Evolutionary conservation across 73 alveolate species (phyloP).

Genomic region (Paramecium octaurelia): DNA sequence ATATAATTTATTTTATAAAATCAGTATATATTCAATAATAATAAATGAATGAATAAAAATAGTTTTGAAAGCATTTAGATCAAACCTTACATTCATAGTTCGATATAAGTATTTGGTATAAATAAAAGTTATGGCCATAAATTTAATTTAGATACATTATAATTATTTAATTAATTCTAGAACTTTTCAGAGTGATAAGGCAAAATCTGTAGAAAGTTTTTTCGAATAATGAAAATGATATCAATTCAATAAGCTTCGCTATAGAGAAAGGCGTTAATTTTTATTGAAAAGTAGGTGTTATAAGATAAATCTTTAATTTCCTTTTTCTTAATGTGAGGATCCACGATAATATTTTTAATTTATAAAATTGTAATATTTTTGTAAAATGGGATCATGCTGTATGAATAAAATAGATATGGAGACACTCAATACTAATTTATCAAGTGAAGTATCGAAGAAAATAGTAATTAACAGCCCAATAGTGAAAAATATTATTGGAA

Average conservation of each 20-base stretch:
- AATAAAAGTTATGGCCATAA: not conserved
- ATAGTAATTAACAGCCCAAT: not conserved
- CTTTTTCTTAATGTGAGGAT: not conserved
- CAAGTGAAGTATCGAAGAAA: not conserved
- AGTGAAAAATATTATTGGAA: not conserved
- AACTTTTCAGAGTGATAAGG: not conserved
- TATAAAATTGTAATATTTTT: not conserved
- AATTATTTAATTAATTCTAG: not conserved
- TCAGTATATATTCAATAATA: not conserved
- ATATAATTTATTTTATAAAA: not conserved
- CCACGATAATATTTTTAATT: not conserved
- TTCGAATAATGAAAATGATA: not conserved
- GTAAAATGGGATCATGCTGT: not conserved
- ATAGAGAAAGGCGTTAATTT: not conserved
- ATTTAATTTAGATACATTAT: not conserved
- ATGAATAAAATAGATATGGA: not conserved
- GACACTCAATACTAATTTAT: not conserved
- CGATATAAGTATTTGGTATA: too few species aligned
- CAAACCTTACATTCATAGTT: not conserved
- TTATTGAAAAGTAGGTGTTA: not conserved
- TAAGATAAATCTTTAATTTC: not conserved
- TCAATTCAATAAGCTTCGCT: not conserved
- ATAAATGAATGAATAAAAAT: not conserved
- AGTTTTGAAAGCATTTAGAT: not conserved
- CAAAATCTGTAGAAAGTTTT: not conserved